Base-by-base conservation (phyloP, 2,329 filamentous ascomycete species). In the Lachnellula arida region DNA sequence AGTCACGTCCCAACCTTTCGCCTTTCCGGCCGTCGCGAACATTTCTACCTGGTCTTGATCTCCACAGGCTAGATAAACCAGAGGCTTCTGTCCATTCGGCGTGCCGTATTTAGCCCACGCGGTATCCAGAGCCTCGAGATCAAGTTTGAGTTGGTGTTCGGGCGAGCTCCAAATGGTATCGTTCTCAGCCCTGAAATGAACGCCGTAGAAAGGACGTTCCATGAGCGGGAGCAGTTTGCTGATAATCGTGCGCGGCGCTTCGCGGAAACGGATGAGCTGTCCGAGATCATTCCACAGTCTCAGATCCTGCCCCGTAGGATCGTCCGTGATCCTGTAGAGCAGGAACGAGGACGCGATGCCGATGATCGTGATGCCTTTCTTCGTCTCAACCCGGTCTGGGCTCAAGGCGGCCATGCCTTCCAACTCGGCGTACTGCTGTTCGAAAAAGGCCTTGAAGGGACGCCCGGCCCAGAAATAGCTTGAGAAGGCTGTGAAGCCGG, bases 121-220 rank as follows among this genome's bases (percentile, higher is more conserved):
- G 15, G 55, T 51, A 53, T 73, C 71, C 14, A 73, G 64, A 6
- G 65, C 67, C 55, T 72, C 71, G 0, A 73, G 67, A 57, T 72
- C 69, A 34, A 65, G 62, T 4, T 49, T 49, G 11, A 72, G 65
- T 60, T 73, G 71, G 55, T 68, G 57, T 23, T 73, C 71, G 46
- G 69, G 60, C 0, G 67, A 62, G n/a, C 62, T 67, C 71, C 71
- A 73, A 51, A 73, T 72, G 51, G 64, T 72, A 60, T 73, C 71
- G 9, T 66, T 67, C 50, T 73, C 71, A 43, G 66, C 68, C 49
- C 71, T 64, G 63, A 71, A 73, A 63, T 73, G 71, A 1, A 73
- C 68, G 43, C 70, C 70, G 25, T 70, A 69, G 56, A 65, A 72
- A 15, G 67, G 65, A 2, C 64, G 51, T 5, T 64, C 49, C 11